Conservation (phyloP, 139 green algal genomes). For the Chlamydomonas sp. region DNA sequence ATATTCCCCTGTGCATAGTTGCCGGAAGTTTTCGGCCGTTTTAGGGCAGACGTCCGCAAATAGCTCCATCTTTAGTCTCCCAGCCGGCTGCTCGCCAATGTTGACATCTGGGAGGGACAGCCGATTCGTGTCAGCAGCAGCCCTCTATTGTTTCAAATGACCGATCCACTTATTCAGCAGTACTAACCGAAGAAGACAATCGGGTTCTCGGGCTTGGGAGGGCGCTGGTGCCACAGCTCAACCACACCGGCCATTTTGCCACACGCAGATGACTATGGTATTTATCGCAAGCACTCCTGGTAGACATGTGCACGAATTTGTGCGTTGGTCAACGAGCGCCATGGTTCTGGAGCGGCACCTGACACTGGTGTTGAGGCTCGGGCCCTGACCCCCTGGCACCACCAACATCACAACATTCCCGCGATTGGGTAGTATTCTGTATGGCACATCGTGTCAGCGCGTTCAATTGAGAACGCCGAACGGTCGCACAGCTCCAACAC, state of each 20-base stretch:
- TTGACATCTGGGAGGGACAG: slow-evolving; percentile 78
- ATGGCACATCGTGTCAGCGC: too few relatives aligned
- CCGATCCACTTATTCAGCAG: not conserved
- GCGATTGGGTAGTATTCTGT: too few relatives aligned
- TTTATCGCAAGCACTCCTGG: not conserved
- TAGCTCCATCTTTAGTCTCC: slow-evolving; percentile 93
- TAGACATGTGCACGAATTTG: too few relatives aligned
- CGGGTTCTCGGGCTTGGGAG: slow-evolving; percentile 79
- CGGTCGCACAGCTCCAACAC: too few relatives aligned
- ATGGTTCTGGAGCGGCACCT: too few relatives aligned
- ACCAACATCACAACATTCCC: too few relatives aligned
- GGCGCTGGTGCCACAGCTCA: slow-evolving; percentile 84
- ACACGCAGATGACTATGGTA: not conserved
- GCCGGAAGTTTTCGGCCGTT: slow-evolving; percentile 90
- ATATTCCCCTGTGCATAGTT: slow-evolving; percentile 95
- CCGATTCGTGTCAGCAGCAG: not conserved
- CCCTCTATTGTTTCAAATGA: not conserved
- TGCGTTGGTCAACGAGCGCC: too few relatives aligned
- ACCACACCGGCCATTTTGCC: too few relatives aligned
- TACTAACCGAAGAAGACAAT: slow-evolving; percentile 93
- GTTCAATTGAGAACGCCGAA: too few relatives aligned
- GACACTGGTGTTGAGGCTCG: too few relatives aligned
- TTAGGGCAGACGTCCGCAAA: slow-evolving; percentile 90
- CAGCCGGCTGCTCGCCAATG: slow-evolving; percentile 81
- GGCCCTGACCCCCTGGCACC: too few relatives aligned